These are phyloP conservation scores for Coriaria nepalensis DNA, from an alignment of 306 rosid genomes.

Conservation along the genomic window DNA sequence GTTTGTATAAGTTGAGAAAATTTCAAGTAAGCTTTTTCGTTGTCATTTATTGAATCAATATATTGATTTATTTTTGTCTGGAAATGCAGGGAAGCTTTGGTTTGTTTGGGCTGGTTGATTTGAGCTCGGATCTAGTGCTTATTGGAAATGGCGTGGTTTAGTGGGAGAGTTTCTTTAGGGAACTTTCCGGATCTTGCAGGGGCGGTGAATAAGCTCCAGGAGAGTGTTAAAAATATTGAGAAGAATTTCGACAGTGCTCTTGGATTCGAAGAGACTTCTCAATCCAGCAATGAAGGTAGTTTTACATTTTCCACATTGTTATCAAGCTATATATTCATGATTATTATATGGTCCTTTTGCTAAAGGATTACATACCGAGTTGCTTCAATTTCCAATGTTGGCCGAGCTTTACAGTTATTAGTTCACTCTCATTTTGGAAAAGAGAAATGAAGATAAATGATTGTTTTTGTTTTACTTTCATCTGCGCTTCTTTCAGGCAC, in stretches of 20 bases:
- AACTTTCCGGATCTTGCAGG: slow-evolving; percentile 95
- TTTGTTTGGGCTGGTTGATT: slow-evolving; percentile 21
- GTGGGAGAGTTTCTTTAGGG: slow-evolving; percentile 69
- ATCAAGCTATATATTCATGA: slow-evolving; percentile 8
- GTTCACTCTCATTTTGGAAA: too few relatives aligned
- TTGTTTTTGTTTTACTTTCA: too few relatives aligned
- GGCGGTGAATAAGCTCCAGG: slow-evolving; percentile 95
- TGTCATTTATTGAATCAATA: too few relatives aligned
- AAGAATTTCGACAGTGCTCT: slow-evolving; percentile 93
- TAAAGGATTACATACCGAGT: too few relatives aligned
- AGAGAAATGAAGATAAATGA: too few relatives aligned
- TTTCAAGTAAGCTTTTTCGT: too few relatives aligned
- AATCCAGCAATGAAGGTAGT: slow-evolving; percentile 76
- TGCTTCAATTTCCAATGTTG: too few relatives aligned
- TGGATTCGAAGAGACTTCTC: slow-evolving; percentile 63
- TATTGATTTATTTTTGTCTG: too few relatives aligned
- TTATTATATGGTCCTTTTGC: background rate
- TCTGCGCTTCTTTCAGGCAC: too few relatives aligned
- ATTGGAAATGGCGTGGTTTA: slow-evolving; percentile 86
- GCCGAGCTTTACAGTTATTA: too few relatives aligned
- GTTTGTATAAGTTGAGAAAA: too few relatives aligned
- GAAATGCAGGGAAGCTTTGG: slow-evolving; percentile 11
- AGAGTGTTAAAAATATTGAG: slow-evolving; percentile 96
- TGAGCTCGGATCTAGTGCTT: slow-evolving; percentile 14
- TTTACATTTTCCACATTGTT: slow-evolving; percentile 13